Percentiles rank a stretch among this genome's conserved stretches.
These are phyloP conservation scores for Ophiostoma piceae DNA, from an alignment of 2,329 filamentous ascomycete species.

Conservation along the genomic window DNA sequence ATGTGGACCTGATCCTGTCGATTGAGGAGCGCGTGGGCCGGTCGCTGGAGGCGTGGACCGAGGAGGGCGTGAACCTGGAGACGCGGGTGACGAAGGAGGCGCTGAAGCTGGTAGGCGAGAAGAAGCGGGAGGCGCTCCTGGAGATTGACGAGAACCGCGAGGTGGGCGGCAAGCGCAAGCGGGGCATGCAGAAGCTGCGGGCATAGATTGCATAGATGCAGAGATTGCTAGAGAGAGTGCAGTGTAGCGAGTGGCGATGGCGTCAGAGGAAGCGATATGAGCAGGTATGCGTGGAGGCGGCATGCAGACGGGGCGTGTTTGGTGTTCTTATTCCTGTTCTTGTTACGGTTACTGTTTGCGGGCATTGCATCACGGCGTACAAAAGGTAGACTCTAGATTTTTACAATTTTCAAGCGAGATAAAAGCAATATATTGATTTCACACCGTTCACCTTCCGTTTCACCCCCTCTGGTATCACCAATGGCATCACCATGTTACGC, in stretches of 20 bases:
- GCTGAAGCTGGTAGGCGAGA: conserved; percentile 86
- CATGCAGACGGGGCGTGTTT: not conserved
- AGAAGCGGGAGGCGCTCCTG: conserved; percentile 84
- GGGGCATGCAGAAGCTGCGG: conserved; percentile 53
- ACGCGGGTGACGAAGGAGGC: conserved; percentile 77
- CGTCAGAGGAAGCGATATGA: not conserved
- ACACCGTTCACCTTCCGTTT: not conserved
- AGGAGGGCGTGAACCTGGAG: conserved; percentile 93
- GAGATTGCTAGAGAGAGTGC: not conserved
- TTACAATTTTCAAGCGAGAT: not conserved
- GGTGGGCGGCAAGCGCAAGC: conserved; percentile 76
- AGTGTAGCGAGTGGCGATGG: not conserved
- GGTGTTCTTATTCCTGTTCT: not conserved
- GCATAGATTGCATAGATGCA: not conserved
- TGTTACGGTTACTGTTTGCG: conserved; percentile 7
- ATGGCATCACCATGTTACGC: not conserved
- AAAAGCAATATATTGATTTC: conserved; percentile 2
- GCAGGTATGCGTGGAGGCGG: not conserved
- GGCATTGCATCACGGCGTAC: conserved; percentile 15
- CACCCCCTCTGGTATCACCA: not conserved
- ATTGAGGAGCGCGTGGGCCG: conserved; percentile 80
- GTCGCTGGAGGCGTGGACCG: conserved; percentile 76
- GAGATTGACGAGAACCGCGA: conserved; percentile 91
- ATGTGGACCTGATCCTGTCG: conserved; percentile 82
- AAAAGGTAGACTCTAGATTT: conserved; percentile 1